A percentile compares a stretch with the other conserved stretches of the same genome.
These are phyloP conservation scores for Apiosordaria backusii DNA, from an alignment of 495 filamentous ascomycete genomes.

Conservation along the genomic window DNA sequence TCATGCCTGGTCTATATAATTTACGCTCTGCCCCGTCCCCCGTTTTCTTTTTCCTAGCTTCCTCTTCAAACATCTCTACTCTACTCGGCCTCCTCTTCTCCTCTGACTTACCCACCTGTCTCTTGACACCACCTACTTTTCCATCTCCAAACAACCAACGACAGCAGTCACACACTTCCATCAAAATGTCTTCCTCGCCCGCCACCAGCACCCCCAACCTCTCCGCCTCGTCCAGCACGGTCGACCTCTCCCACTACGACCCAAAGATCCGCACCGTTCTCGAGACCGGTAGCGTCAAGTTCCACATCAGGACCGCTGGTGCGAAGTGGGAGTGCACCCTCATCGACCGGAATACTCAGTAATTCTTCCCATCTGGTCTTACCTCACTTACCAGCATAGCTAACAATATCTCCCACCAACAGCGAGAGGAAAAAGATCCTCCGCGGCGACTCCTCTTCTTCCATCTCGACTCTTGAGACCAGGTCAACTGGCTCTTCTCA, in stretches of 20 bases:
- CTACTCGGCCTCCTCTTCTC: not conserved
- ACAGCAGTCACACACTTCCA: not conserved
- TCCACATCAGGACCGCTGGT: slow-evolving; percentile 42
- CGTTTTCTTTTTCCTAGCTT: not conserved
- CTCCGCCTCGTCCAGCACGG: slow-evolving; percentile 6
- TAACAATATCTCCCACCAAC: slow-evolving; percentile 11
- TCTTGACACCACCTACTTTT: not conserved
- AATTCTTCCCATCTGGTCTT: slow-evolving; percentile 12
- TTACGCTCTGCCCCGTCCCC: not conserved
- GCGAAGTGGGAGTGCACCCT: slow-evolving; percentile 41
- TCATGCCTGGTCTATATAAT: slow-evolving; percentile 5
- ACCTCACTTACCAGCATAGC: not conserved
- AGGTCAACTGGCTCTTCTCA: not conserved
- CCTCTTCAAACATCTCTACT: not conserved
- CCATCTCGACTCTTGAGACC: slow-evolving; percentile 31
- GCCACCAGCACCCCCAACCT: not conserved
- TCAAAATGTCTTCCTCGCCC: slow-evolving; percentile 13
- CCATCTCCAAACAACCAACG: not conserved
- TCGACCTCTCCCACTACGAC: slow-evolving; percentile 17
- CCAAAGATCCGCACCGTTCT: slow-evolving; percentile 33
- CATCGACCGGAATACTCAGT: slow-evolving; percentile 43
- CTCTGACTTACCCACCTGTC: not conserved
- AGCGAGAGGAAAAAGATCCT: slow-evolving; percentile 37
- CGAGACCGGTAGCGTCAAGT: slow-evolving; percentile 36
- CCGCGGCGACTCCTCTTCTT: slow-evolving; percentile 24